Conservation (phyloP, 176 grass and related monocot genomes). For the Cenchrus purpureus region DNA sequence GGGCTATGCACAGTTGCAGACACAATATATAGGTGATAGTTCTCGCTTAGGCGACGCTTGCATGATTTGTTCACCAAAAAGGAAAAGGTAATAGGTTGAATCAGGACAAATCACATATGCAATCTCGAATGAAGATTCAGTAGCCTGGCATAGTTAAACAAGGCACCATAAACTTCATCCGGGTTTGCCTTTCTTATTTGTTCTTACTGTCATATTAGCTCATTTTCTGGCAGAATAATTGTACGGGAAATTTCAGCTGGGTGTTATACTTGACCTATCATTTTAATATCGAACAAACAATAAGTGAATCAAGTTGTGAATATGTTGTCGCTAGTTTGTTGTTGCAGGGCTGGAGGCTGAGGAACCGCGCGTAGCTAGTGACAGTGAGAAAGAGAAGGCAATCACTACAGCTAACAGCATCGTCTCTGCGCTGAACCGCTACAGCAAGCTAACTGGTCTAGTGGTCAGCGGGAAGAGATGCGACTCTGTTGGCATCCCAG, state of each 20-base stretch:
- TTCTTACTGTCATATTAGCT: slow-evolving; percentile 8
- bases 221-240: slow-evolving; percentile 3
- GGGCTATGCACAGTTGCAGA: not conserved
- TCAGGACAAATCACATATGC: not conserved
- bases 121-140: not conserved
- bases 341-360: slow-evolving; percentile 77
- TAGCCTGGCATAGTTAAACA: not conserved
- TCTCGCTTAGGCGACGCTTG: not conserved
- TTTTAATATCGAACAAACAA: not conserved
- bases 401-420: slow-evolving; percentile 62
- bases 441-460: slow-evolving; percentile 77
- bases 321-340: slow-evolving; percentile 78
- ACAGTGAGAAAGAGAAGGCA: slow-evolving; percentile 73
- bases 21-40: slow-evolving; percentile 18
- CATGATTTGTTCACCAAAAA: not conserved
- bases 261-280: slow-evolving; percentile 8
- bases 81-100: not conserved
- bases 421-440: slow-evolving; percentile 65
- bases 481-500: slow-evolving; percentile 55
- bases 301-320: slow-evolving; percentile 54
- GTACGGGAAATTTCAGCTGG: not conserved
- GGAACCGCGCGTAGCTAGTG: slow-evolving; percentile 61
- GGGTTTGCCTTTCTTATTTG: slow-evolving; percentile 20
- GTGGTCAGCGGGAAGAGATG: slow-evolving; percentile 79
- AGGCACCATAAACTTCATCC: not conserved